These are phyloP conservation scores for Anthoceros angustus DNA, from an alignment of 225 moss, liverwort and hornwort genomes.

Conservation along the genomic window DNA sequence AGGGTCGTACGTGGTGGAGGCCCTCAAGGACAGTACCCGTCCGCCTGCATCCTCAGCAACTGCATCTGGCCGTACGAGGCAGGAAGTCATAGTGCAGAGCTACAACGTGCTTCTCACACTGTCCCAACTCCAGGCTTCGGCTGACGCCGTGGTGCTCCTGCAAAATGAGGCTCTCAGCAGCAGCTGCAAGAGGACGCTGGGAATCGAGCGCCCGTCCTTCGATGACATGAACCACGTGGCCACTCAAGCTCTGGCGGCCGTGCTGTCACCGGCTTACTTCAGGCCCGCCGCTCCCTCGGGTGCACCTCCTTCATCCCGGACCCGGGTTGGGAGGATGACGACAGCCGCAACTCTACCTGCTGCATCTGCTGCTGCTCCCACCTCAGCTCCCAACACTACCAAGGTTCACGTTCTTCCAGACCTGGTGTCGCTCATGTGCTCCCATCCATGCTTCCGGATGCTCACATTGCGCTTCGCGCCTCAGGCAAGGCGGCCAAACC, in stretches of 20 bases:
- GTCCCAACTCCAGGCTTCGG: constrained; percentile 60
- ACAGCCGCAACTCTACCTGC: constrained; percentile 6
- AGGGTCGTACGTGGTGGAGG: constrained; percentile 79
- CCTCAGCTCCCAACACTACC: constrained; percentile 5
- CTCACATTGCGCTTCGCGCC: constrained; percentile 65
- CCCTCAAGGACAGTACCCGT: constrained; percentile 74
- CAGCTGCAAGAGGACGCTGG: constrained; percentile 46
- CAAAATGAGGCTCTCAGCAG: constrained; percentile 71
- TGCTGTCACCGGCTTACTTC: constrained; percentile 61
- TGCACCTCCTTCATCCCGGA: constrained; percentile 8
- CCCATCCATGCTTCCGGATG: constrained; percentile 71
- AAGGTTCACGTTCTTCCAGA: constrained; percentile 51
- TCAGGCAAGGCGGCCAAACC: constrained; percentile 30
- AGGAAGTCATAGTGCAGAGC: constrained; percentile 90
- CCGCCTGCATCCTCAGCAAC: constrained; percentile 54
- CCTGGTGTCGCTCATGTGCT: constrained; percentile 52
- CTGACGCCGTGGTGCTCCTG: constrained; percentile 66
- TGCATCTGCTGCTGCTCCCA: not conserved
- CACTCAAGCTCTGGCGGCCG: constrained; percentile 51
- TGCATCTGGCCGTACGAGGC: constrained; percentile 95
- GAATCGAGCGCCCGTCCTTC: constrained; percentile 62
- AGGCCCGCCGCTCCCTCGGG: constrained; percentile 17
- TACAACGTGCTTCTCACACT: constrained; percentile 87
- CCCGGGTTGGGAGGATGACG: not conserved
- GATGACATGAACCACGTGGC: constrained; percentile 72